Conservation (phyloP, 1,284 basidiomycete species). For the Pseudozyma thailandica region DNA sequence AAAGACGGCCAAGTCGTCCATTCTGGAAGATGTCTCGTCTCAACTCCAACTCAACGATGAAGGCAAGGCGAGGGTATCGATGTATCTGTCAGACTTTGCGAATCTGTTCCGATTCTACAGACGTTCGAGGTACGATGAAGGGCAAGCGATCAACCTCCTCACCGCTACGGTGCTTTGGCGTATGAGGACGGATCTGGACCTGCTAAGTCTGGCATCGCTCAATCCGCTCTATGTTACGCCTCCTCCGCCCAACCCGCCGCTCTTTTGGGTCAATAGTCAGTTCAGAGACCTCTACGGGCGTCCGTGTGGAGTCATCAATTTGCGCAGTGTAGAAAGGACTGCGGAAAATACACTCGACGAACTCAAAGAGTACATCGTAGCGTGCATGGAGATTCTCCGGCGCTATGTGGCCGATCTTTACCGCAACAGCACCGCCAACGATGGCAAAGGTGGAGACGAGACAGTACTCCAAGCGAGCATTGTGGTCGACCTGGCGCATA, state of each 20-base stretch:
- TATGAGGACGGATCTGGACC: constrained; percentile 57
- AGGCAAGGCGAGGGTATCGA: constrained; percentile 21
- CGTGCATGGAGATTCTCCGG: constrained; percentile 62
- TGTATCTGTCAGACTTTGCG: constrained; percentile 41
- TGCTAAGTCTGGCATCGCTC: constrained; percentile 46
- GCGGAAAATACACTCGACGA: constrained; percentile 57
- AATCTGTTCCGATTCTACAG: constrained; percentile 60
- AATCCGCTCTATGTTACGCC: constrained; percentile 62
- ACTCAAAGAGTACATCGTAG: constrained; percentile 65
- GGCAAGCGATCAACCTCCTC: constrained; percentile 47
- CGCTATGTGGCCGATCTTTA: constrained; percentile 57
- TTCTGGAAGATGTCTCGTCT: constrained; percentile 26
- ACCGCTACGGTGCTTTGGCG: constrained; percentile 54
- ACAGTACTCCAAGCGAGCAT: constrained; percentile 59
- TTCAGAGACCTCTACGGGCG: constrained; percentile 60
- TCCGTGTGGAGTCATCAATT: constrained; percentile 60
- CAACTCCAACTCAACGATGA: constrained; percentile 42
- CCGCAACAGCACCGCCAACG: constrained; percentile 9
- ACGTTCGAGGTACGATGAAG: constrained; percentile 44
- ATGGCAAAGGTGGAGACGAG: background rate
- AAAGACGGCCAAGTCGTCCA: constrained; percentile 27
- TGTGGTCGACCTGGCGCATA: constrained; percentile 52
- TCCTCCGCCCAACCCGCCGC: constrained; percentile 49
- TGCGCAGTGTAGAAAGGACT: constrained; percentile 59
- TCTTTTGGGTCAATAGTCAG: constrained; percentile 64